Evolutionary conservation across 352 stramenopile genomes (phyloP), one percentile per base, ranked within the genome.

Genomic region (Halophytophthora polymorphica): DNA sequence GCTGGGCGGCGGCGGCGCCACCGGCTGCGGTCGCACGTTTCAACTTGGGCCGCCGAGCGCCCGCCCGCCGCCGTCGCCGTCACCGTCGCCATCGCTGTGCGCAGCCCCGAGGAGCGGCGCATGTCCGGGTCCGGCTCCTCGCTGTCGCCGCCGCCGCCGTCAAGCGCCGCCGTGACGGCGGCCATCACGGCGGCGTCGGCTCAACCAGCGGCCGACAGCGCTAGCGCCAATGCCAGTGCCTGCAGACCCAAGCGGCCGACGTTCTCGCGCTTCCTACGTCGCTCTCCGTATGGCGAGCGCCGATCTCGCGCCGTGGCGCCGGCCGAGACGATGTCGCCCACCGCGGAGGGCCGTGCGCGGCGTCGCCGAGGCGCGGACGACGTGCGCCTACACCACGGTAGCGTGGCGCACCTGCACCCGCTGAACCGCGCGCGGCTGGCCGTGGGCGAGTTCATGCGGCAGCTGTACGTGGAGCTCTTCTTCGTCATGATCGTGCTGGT

Each of bases 401-500:
- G 50, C 33, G 55, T 69, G 10, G 33, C 56, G 11, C 56, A 65
- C 10, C 7, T 85, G 31, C 64, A 63, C 13, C 37, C 60, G 0
- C 42, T 77, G 44, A 68, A 90, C 40, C 73, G 67, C 21, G 33
- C 83, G 3, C 78, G 81, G 0, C 46, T 87, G 14, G 33, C 53
- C 7, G 69, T 95, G 5, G 83, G 83, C 50, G 75, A 88, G 48
- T 93, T 92, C 54, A 90, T 95, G 78, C 77, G 76, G 23, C 68
- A 86, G 52, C 64, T 95, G 3, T 85, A 84, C 56, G 85, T 95
- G 21, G 81, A 95, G 58, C 54, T 93, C 21, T 95, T 95, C 51
- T 95, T 95, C 58, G 81, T 91, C 33, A 88, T 92, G 66, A 90
- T 93, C 59, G 79, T 95, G 46, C 70, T 95, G 22, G 71, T 67